Conservation (phyloP, 1,284 basidiomycete genomes). For the Cystobasidiaceae sp. region DNA sequence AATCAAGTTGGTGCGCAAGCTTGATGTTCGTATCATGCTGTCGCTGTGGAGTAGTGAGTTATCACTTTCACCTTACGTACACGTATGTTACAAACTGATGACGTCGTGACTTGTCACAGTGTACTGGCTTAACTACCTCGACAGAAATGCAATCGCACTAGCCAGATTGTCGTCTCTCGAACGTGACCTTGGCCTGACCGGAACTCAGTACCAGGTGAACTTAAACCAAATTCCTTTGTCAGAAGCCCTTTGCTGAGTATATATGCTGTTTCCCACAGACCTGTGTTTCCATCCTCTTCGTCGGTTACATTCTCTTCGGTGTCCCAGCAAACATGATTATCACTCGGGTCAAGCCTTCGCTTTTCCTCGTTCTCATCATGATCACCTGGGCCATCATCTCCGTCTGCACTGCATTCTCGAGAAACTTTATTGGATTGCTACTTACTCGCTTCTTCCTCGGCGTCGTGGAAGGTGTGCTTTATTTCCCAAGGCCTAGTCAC, state of each 20-base stretch:
- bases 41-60: neutral
- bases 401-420: constrained; percentile 11
- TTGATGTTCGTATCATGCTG: neutral
- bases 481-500: too few species aligned
- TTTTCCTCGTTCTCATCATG: neutral
- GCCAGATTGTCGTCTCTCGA: neutral
- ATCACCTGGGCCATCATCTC: constrained; percentile 3
- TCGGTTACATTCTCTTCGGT: constrained; percentile 3
- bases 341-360: neutral
- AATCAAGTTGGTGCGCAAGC: neutral
- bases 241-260: neutral
- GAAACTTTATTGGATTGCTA: neutral
- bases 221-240: neutral
- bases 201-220: constrained; percentile 13
- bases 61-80: neutral
- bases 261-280: neutral
- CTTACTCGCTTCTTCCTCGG: constrained; percentile 15
- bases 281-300: neutral
- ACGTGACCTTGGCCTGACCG: neutral
- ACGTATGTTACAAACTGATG: neutral
- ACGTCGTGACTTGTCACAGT: neutral
- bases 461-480: too few species aligned
- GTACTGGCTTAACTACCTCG: too few species aligned
- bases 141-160: constrained; percentile 12
- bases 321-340: neutral